Conservation (phyloP, 768 basidiomycete species). For the Mycena capillaripes region DNA sequence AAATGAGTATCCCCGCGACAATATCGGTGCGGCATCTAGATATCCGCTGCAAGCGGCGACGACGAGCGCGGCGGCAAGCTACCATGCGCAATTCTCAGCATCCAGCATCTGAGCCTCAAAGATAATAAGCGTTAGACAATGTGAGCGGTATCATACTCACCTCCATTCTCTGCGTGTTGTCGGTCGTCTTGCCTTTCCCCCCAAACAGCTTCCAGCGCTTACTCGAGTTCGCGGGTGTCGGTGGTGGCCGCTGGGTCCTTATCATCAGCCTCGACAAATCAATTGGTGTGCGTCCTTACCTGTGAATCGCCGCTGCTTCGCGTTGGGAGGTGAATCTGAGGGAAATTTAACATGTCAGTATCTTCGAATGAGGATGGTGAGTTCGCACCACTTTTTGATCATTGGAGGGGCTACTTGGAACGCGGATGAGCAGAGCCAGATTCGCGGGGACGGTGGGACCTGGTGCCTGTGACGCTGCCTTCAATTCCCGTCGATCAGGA, state of each 20-base stretch:
- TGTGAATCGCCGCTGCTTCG: not conserved
- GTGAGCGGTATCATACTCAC: not conserved
- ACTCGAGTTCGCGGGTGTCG: not conserved
- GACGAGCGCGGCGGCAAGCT: not conserved
- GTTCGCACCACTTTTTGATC: constrained; percentile 2
- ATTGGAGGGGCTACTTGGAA: constrained; percentile 1
- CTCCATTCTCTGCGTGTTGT: not conserved
- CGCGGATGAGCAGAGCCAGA: constrained; percentile 14
- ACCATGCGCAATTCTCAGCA: constrained; percentile 20
- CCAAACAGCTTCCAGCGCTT: constrained; percentile 7
- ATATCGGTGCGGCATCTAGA: constrained; percentile 8
- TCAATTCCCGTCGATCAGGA: not conserved
- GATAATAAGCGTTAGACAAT: not conserved
- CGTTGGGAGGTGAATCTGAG: constrained; percentile 9
- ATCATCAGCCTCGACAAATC: not conserved
- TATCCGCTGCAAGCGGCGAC: not conserved
- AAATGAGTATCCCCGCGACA: not conserved
- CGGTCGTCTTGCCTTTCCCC: not conserved
- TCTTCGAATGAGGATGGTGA: not conserved
- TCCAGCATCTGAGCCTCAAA: constrained; percentile 19
- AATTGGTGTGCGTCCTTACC: not conserved
- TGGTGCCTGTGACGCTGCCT: not conserved
- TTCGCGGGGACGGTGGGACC: not conserved
- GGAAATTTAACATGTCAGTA: not conserved
- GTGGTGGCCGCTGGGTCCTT: not conserved